Conservation (phyloP, 352 stramenopile genomes). For the Phytopythium montanum region DNA sequence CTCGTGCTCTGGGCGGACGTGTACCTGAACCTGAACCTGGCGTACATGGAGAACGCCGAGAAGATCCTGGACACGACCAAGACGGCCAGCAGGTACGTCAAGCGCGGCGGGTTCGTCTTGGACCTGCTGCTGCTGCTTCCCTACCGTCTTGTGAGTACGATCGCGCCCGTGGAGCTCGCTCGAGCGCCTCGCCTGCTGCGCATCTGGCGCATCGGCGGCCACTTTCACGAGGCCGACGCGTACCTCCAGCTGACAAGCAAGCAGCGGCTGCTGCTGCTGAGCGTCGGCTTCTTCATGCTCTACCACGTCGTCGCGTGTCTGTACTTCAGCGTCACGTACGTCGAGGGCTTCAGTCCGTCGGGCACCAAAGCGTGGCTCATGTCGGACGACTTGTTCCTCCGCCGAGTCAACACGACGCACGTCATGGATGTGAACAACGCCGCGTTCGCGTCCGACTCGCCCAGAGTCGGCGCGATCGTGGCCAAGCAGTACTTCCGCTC, state of each 20-base stretch:
- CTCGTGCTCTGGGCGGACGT: slow-evolving; percentile 40
- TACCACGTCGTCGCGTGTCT: slow-evolving; percentile 61
- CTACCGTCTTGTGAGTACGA: slow-evolving; percentile 25
- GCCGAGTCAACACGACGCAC: slow-evolving; percentile 27
- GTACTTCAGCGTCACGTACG: slow-evolving; percentile 52
- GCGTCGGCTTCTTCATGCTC: slow-evolving; percentile 40
- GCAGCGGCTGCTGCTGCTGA: slow-evolving; percentile 42
- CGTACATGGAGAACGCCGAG: slow-evolving; percentile 45
- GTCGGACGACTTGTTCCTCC: slow-evolving; percentile 39
- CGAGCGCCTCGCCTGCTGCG: slow-evolving; percentile 38
- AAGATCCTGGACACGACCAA: slow-evolving; percentile 48
- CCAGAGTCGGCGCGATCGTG: slow-evolving; percentile 18
- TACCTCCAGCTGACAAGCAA: slow-evolving; percentile 47
- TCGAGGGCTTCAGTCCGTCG: slow-evolving; percentile 49
- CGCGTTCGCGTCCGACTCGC: slow-evolving; percentile 19
- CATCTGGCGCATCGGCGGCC: slow-evolving; percentile 24
- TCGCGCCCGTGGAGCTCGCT: slow-evolving; percentile 13
- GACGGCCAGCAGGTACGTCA: slow-evolving; percentile 31
- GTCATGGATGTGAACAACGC: slow-evolving; percentile 19
- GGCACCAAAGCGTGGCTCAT: slow-evolving; percentile 41
- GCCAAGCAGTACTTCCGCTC: slow-evolving; percentile 59
- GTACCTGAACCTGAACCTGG: slow-evolving; percentile 56
- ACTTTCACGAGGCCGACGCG: slow-evolving; percentile 45
- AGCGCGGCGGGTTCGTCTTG: slow-evolving; percentile 22
- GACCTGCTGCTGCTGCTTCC: slow-evolving; percentile 47